Evolutionary conservation across 805 yeast genomes (phyloP).

Genomic region (Hanseniaspora pseudoguilliermondii): DNA sequence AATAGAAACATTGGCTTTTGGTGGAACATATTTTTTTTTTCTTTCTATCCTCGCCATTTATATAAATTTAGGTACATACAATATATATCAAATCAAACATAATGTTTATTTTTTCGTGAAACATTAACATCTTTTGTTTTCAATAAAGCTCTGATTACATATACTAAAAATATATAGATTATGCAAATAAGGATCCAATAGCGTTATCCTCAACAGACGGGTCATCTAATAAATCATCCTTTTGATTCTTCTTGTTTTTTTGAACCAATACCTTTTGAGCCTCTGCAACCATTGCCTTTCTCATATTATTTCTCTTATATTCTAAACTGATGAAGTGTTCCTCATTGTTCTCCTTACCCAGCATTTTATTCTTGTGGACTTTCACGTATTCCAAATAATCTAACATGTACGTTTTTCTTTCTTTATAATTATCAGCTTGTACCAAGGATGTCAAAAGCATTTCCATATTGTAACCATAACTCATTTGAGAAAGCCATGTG

Average conservation of each 20-base stretch:
- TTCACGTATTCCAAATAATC: slow-evolving; percentile 60
- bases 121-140: background rate
- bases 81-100: background rate
- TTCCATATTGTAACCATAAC: slow-evolving; percentile 45
- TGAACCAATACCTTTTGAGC: slow-evolving; percentile 41
- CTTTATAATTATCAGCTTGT: slow-evolving; percentile 55
- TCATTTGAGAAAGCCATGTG: slow-evolving; percentile 45
- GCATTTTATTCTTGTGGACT: slow-evolving; percentile 27
- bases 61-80: background rate
- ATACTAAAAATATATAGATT: slow-evolving; percentile 12
- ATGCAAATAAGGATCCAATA: slow-evolving; percentile 45
- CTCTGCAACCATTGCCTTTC: slow-evolving; percentile 38
- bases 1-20: background rate
- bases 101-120: background rate
- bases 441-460: slow-evolving; percentile 53
- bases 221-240: slow-evolving; percentile 51
- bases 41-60: background rate
- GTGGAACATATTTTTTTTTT: background rate
- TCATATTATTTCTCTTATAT: slow-evolving; percentile 25
- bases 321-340: slow-evolving; percentile 24
- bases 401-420: slow-evolving; percentile 66
- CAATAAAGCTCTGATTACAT: background rate
- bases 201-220: slow-evolving; percentile 64
- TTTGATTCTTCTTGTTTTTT: slow-evolving; percentile 35
- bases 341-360: slow-evolving; percentile 28